phyloP scores from a whole-genome alignment of 176 grass and related monocot genomes.

The Ampelocalamus luodianensis region DNA sequence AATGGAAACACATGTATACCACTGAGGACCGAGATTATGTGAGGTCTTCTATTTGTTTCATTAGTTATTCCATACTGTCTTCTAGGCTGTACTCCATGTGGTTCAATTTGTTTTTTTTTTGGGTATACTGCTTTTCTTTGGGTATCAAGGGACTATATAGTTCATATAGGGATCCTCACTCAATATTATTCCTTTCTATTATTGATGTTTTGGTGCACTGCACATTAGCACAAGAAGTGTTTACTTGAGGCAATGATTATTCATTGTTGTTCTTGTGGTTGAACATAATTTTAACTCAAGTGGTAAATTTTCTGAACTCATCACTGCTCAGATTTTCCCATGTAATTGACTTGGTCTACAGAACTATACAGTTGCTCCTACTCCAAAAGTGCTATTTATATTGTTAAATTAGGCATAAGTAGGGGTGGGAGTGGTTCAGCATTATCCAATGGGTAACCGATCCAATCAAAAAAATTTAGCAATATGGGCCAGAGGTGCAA shows the following conservation, averaged over 20 bases:
- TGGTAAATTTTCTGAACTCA: conserved; percentile 15
- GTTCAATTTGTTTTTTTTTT: conserved; percentile 16
- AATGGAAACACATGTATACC: not conserved
- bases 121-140: conserved; percentile 19
- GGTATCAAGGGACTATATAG: not conserved
- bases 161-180: not conserved
- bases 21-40: not conserved
- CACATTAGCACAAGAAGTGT: not conserved
- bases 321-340: not conserved
- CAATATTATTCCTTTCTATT: not conserved
- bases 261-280: conserved; percentile 13
- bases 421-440: too few species aligned
- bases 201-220: not conserved
- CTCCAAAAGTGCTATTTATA: conserved; percentile 17
- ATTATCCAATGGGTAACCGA: too few species aligned
- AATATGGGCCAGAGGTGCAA: too few species aligned
- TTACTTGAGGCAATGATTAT: not conserved
- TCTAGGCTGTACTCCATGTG: not conserved
- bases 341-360: not conserved
- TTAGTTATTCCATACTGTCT: conserved; percentile 15
- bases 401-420: not conserved
- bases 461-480: too few species aligned
- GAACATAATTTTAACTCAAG: not conserved
- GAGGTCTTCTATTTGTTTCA: not conserved
- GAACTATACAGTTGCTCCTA: not conserved